Conservation (phyloP, 1,284 basidiomycete genomes). For the Fomitopsis schrenkii region DNA sequence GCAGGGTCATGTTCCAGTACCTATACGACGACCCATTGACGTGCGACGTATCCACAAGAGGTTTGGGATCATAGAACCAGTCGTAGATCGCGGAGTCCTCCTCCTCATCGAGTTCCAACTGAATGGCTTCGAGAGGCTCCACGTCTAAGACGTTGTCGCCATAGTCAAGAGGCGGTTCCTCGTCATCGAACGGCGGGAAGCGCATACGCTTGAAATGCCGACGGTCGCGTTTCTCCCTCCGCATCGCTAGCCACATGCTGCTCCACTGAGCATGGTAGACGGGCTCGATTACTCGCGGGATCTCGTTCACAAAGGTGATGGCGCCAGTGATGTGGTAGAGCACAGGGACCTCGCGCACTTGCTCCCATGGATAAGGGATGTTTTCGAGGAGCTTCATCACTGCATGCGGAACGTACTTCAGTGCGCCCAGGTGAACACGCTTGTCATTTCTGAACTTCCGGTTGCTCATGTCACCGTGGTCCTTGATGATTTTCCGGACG, state of each 20-base stretch:
- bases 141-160: constrained; percentile 99
- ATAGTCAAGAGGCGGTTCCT: constrained; percentile 97
- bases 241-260: constrained; percentile 99
- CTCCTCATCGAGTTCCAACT: constrained; percentile 91
- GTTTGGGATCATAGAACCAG: constrained; percentile 99
- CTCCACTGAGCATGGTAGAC: constrained; percentile 99
- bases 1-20: constrained; percentile 89
- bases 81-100: constrained; percentile 95
- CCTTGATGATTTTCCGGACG: constrained; percentile 96
- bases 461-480: constrained; percentile 96
- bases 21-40: constrained; percentile 95
- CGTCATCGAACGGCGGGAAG: constrained; percentile 99
- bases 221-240: constrained; percentile 97
- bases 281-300: constrained; percentile 94
- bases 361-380: constrained; percentile 99
- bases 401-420: constrained; percentile 99
- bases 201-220: constrained; percentile 99
- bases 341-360: constrained; percentile 95
- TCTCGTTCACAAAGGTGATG: constrained; percentile 99
- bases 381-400: constrained; percentile 99
- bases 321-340: constrained; percentile 99
- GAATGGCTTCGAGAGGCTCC: constrained; percentile 97
- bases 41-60: constrained; percentile 81
- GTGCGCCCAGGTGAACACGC: constrained; percentile 94
- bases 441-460: constrained; percentile 98